Base-by-base conservation (phyloP, 73 alveolate species). In the Paramecium primaurelia region DNA sequence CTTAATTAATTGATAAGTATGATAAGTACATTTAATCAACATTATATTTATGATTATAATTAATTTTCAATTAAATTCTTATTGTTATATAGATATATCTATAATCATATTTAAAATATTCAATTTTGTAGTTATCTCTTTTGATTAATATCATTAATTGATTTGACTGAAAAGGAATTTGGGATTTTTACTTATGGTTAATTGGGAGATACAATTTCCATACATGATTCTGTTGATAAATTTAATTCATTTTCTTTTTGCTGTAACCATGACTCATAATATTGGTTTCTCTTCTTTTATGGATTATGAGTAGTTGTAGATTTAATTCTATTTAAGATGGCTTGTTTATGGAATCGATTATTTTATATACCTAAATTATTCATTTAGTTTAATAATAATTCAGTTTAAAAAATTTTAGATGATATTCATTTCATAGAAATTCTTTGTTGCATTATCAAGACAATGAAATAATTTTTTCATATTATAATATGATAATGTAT, bases 381-480 rank as follows among this genome's bases (percentile, higher is more conserved):
- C 84, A 64, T 64, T 64, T 32, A 64, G 47, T 64, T 32, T 64
- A 25, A 49, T 54, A 54, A 54, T n/a, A 54, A 64, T 16, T 73
- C 87, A 73, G 59, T 73, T 37, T 73, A 73, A 37, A 73, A 73
- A 73, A 73, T 73, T 73, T 37, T 73, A 34, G 59, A 73, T 73
- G 16, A 73, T 37, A 37, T 73, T 73, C 60, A 73, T 36, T 38
- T 73, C 32, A 73, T 73, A 73, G 22, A 73, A 73, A 38, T 73
- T 73, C 47, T 30, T 40, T 3, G 58, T 73, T 20, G 87, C 87
- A 37, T 73, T 73, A 38, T 73, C 87, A 32, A 73, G 47, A 30
- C 47, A 16, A 73, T 38, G 12, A 73, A 73, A 73, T 38, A 37
- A 73, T 73, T 18, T 32, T 36, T 34, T 14, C 40, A 73, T 12